Base-by-base conservation (phyloP, 345 rosid genomes). In the Linum usitatissimum region DNA sequence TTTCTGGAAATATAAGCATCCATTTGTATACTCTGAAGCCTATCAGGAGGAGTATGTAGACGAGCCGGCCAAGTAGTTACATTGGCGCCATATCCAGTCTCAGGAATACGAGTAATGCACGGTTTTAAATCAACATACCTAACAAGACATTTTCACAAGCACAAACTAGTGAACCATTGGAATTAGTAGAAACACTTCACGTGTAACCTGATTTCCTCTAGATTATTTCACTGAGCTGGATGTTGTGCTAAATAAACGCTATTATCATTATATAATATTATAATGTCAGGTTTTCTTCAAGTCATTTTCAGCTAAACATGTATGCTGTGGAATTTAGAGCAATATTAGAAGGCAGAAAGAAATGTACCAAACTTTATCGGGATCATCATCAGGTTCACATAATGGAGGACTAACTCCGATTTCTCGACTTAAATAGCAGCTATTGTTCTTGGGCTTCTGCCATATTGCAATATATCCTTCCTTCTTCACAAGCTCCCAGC, bases 381-480 rank as follows among this genome's bases (percentile, higher is more conserved):
- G 96, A 61, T 93, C 77, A 56, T 93, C 99, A 70, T 87, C 76
- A 62, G 82, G 76, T 60, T 64, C 82, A 70, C 99, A 93, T 62
- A 93, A 61, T 56, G 86, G 95, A 67, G 97, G 97, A 38, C 18
- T 73, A 40, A 72, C 75, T 74, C 78, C 95, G 39, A 72, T 71
- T 58, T 76, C 85, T 63, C 96, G 96, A 71, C 81, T 83, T 60
- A 90, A 72, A 72, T 90, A 93, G 78, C 96, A 90, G 68, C 75
- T 80, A 75, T 93, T 87, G 71, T 87, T 81, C 38, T 64, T 55
- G 57, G 99, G 96, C 70, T 93, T 90, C 78, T 77, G 79, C 99
- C 99, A 90, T 66, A 93, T 75, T 65, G 99, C 96, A 79, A 93
- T 76, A 69, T 90, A 90, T 58, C 99, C 97, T 73, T 84, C 99